These are phyloP conservation scores for Saprolegnia parasitica DNA, from an alignment of 352 stramenopile species.

Conservation along the genomic window DNA sequence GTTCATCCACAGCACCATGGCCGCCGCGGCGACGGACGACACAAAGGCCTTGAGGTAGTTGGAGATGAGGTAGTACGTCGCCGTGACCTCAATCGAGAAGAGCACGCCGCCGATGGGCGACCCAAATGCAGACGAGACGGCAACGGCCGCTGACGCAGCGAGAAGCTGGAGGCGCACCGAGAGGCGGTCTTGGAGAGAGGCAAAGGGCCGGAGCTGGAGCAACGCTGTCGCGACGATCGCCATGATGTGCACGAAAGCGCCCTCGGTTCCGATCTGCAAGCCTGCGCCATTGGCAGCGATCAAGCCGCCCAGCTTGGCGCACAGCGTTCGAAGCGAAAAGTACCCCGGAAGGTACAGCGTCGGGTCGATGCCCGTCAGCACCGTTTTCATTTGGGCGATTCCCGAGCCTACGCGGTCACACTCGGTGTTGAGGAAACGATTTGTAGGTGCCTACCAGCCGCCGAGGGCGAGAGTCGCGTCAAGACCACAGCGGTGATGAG, in stretches of 20 bases:
- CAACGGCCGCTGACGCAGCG: conserved; percentile 84
- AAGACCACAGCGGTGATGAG: conserved; percentile 16
- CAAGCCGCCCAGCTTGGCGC: conserved; percentile 90
- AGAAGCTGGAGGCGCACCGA: conserved; percentile 84
- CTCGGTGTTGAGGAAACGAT: background rate
- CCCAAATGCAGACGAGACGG: conserved; percentile 90
- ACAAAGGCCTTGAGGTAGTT: conserved; percentile 90
- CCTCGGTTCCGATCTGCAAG: conserved; percentile 96
- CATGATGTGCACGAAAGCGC: conserved; percentile 97
- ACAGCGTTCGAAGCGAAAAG: conserved; percentile 72
- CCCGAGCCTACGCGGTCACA: conserved; percentile 45
- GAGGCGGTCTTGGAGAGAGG: conserved; percentile 56
- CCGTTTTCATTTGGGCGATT: conserved; percentile 85
- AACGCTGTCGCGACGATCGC: conserved; percentile 89
- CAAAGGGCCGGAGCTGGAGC: conserved; percentile 72
- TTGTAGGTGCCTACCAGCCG: background rate
- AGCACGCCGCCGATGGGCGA: conserved; percentile 91
- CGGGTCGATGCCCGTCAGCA: conserved; percentile 68
- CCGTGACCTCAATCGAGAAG: conserved; percentile 92
- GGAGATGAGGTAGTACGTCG: conserved; percentile 86
- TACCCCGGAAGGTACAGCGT: conserved; percentile 80
- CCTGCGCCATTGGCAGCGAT: conserved; percentile 91
- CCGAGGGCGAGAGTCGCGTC: conserved; percentile 17
- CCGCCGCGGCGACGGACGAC: conserved; percentile 58
- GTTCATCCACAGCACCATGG: conserved; percentile 41